Conservation (phyloP, 2,329 filamentous ascomycete species). For the Cladosporium phlei region DNA sequence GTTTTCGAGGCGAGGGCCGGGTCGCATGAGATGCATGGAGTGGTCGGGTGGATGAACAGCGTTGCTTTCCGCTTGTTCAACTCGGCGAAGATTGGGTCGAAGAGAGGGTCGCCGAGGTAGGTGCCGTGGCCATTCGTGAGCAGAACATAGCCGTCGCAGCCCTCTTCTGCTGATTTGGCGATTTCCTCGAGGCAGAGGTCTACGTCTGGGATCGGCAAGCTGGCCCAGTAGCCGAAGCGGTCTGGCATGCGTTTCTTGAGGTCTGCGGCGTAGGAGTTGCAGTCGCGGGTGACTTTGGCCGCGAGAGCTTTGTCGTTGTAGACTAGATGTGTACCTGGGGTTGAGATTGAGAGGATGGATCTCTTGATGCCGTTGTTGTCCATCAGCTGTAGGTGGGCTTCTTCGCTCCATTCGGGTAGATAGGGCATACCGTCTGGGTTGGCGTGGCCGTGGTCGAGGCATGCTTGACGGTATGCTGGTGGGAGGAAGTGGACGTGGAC, state of each 20-base stretch:
- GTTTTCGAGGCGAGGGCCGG: constrained; percentile 17
- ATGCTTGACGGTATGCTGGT: constrained; percentile 38
- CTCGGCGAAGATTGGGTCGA: constrained; percentile 46
- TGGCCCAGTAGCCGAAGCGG: constrained; percentile 51
- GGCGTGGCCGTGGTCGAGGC: constrained; percentile 38
- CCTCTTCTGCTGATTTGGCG: constrained; percentile 37
- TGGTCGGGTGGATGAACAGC: constrained; percentile 54
- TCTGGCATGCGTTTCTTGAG: constrained; percentile 35
- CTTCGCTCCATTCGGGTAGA: constrained; percentile 40
- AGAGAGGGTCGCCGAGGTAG: constrained; percentile 46
- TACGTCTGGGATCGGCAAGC: constrained; percentile 50
- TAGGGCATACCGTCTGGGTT: constrained; percentile 49
- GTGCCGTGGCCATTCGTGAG: constrained; percentile 51
- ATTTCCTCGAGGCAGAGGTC: constrained; percentile 47
- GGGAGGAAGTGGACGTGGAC: constrained; percentile 47
- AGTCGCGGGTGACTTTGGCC: constrained; percentile 36
- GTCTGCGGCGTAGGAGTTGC: constrained; percentile 39
- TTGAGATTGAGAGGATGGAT: constrained; percentile 52
- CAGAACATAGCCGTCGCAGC: constrained; percentile 49
- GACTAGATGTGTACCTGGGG: constrained; percentile 49
- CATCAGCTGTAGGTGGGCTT: constrained; percentile 50
- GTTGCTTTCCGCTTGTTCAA: constrained; percentile 45
- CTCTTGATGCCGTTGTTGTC: constrained; percentile 44
- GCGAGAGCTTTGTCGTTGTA: constrained; percentile 35
- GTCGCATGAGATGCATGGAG: constrained; percentile 37